phyloP scores from a whole-genome alignment of 1,284 basidiomycete genomes.

The Flammula alnicola region DNA sequence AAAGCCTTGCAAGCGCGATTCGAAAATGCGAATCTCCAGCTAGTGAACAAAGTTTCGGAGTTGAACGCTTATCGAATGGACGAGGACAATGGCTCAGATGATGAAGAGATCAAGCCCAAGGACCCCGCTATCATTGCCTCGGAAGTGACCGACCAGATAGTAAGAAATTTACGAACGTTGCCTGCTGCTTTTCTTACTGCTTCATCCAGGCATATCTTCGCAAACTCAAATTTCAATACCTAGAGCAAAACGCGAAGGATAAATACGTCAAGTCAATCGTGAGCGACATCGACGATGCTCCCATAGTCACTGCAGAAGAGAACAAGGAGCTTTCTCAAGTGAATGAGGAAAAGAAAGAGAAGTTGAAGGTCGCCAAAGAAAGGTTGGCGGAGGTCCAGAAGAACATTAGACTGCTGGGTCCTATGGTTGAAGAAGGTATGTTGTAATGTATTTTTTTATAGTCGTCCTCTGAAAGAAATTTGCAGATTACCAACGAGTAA shows the following conservation, averaged over 20 bases:
- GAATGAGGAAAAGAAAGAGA: slow-evolving; percentile 74
- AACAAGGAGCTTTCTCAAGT: slow-evolving; percentile 65
- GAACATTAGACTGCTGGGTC: slow-evolving; percentile 64
- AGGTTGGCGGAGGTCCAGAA: slow-evolving; percentile 62
- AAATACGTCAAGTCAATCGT: slow-evolving; percentile 85
- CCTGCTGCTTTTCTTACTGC: background rate
- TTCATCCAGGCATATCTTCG: slow-evolving; percentile 67
- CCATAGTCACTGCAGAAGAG: slow-evolving; percentile 72
- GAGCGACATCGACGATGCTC: slow-evolving; percentile 80
- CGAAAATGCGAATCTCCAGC: slow-evolving; percentile 39
- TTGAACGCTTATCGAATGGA: slow-evolving; percentile 42
- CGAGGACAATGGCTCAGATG: slow-evolving; percentile 38
- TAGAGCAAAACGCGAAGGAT: slow-evolving; percentile 87
- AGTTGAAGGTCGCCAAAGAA: slow-evolving; percentile 66
- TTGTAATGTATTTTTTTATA: slow-evolving; percentile 1
- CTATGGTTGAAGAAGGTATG: slow-evolving; percentile 69
- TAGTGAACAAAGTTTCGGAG: slow-evolving; percentile 38
- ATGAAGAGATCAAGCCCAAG: slow-evolving; percentile 38
- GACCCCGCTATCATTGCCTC: slow-evolving; percentile 52
- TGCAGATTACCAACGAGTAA: slow-evolving; percentile 63
- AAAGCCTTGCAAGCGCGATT: slow-evolving; percentile 32
- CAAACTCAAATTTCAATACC: slow-evolving; percentile 85
- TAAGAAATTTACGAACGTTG: slow-evolving; percentile 26
- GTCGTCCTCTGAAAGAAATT: slow-evolving; percentile 3
- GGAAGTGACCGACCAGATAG: slow-evolving; percentile 54